Percentiles rank a stretch among this genome's conserved stretches.
Conservation (phyloP, 1,284 basidiomycete species). For the Malassezia slooffiae region DNA sequence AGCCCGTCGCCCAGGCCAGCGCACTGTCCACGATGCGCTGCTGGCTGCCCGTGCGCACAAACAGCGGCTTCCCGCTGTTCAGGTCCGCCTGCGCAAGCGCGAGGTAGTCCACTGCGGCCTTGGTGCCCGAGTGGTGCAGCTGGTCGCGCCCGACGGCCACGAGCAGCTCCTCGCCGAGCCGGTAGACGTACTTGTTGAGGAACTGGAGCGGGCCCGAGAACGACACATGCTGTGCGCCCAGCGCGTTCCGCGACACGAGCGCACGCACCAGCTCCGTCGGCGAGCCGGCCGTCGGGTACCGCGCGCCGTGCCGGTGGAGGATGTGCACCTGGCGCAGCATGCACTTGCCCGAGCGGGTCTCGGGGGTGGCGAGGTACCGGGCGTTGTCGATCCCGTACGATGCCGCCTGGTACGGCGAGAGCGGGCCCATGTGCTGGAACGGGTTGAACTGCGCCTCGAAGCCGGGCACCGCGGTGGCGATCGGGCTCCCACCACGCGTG, state of each 20-base stretch:
- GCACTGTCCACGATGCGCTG: constrained; percentile 42
- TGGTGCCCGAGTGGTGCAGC: constrained; percentile 29
- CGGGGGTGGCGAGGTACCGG: constrained; percentile 26
- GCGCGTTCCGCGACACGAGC: constrained; percentile 2
- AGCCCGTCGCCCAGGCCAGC: constrained; percentile 30
- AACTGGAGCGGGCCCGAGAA: constrained; percentile 33
- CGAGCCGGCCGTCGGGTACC: constrained; percentile 32
- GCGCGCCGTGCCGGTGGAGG: constrained; percentile 40
- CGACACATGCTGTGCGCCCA: constrained; percentile 1
- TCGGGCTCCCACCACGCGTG: constrained; percentile 29
- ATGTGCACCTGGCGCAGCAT: constrained; percentile 35
- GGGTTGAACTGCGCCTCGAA: constrained; percentile 25
- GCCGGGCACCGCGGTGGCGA: constrained; percentile 32
- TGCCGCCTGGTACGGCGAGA: constrained; percentile 37
- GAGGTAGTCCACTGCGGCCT: constrained; percentile 29
- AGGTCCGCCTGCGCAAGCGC: constrained; percentile 18
- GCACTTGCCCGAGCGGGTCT: constrained; percentile 17
- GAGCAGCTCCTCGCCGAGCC: constrained; percentile 37
- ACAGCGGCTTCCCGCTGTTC: constrained; percentile 20
- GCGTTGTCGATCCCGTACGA: constrained; percentile 31
- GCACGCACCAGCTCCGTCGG: constrained; percentile 4
- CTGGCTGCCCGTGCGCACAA: constrained; percentile 39
- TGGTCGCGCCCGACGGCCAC: constrained; percentile 37
- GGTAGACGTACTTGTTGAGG: constrained; percentile 30
- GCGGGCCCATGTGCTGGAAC: constrained; percentile 43